These are phyloP conservation scores for Sporisorium scitamineum DNA, from an alignment of 1,284 basidiomycete genomes.

Conservation along the genomic window DNA sequence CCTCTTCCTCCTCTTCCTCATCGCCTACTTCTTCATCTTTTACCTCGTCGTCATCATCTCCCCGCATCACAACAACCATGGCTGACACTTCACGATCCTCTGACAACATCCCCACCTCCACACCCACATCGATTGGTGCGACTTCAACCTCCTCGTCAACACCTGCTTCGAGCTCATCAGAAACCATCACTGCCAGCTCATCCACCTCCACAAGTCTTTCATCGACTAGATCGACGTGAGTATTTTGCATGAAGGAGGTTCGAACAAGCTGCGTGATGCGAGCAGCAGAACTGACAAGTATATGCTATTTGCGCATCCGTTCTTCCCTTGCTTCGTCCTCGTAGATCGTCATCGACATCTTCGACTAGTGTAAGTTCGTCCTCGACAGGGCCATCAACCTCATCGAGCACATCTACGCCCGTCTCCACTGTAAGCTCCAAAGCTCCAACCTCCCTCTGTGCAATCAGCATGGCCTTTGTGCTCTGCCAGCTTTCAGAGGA, in stretches of 20 bases:
- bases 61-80: conserved; percentile 24
- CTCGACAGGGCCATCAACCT: conserved; percentile 15
- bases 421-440: conserved; percentile 36
- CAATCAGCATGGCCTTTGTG: conserved; percentile 24
- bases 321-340: not conserved
- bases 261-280: not conserved
- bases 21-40: conserved; percentile 4
- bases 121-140: conserved; percentile 4
- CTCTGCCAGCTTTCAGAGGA: conserved; percentile 32
- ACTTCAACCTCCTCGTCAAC: conserved; percentile 7
- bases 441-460: conserved; percentile 21
- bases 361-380: conserved; percentile 50
- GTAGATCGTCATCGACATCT: conserved; percentile 26
- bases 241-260: not conserved
- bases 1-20: conserved; percentile 7
- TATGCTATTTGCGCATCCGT: no score
- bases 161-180: conserved; percentile 21
- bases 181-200: conserved; percentile 17
- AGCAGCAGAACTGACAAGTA: not conserved
- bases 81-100: conserved; percentile 35
- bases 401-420: conserved; percentile 30
- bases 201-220: conserved; percentile 19
- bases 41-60: conserved; percentile 5
- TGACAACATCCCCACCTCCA: conserved; percentile 7
- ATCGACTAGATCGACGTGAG: conserved; percentile 19